Percentiles rank a stretch among this genome's conserved stretches.
Conservation (phyloP, 768 basidiomycete genomes). For the Hemileccinum rubropunctum region DNA sequence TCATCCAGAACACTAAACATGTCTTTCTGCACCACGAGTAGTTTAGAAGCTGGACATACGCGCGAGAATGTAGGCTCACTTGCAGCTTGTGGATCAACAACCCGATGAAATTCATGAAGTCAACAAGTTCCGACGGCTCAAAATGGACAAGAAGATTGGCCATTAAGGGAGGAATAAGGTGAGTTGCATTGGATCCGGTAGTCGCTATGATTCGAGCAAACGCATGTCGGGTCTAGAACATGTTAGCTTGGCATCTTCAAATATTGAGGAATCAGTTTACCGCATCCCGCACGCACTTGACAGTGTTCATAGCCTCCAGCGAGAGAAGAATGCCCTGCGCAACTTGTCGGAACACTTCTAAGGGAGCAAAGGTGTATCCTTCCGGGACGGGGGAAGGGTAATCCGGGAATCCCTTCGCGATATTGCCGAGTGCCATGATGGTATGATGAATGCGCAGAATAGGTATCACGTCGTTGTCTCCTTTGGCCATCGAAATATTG, state of each 20-base stretch:
- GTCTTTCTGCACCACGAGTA: slow-evolving; percentile 52
- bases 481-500: slow-evolving; percentile 51
- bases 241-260: slow-evolving; percentile 2
- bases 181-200: slow-evolving; percentile 81
- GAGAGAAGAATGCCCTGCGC: slow-evolving; percentile 86
- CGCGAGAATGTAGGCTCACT: slow-evolving; percentile 39
- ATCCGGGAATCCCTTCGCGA: slow-evolving; percentile 96
- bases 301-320: slow-evolving; percentile 82
- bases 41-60: neutral
- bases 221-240: slow-evolving; percentile 77
- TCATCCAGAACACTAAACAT: slow-evolving; percentile 89
- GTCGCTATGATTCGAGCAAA: slow-evolving; percentile 92
- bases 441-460: slow-evolving; percentile 88
- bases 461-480: slow-evolving; percentile 65
- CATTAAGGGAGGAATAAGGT: slow-evolving; percentile 88
- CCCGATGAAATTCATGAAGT: slow-evolving; percentile 95
- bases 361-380: slow-evolving; percentile 65
- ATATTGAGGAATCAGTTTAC: slow-evolving; percentile 44
- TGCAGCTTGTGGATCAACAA: slow-evolving; percentile 88
- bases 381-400: slow-evolving; percentile 68
- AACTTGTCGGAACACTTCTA: slow-evolving; percentile 79
- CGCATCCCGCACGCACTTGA: slow-evolving; percentile 88
- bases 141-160: slow-evolving; percentile 87
- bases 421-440: slow-evolving; percentile 91
- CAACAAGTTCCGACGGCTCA: slow-evolving; percentile 87